Base-by-base conservation (phyloP, 148 eudicot species). In the Polygonum maritimum region DNA sequence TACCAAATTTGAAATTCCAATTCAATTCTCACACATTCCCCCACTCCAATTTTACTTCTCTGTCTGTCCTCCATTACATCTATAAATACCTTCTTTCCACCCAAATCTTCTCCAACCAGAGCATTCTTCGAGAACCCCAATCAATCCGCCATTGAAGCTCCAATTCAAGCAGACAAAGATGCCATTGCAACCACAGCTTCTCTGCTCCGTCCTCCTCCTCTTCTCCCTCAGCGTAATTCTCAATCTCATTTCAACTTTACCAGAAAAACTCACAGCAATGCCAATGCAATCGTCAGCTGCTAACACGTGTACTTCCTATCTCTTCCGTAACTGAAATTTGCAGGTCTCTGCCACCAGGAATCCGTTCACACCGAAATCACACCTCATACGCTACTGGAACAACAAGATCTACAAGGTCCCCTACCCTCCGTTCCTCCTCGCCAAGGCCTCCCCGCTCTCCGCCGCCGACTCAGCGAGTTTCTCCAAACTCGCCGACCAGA, bases 371-470 rank as follows among this genome's bases (percentile, higher is more conserved):
- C 94, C 94, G 0, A 84, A 82, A 41, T 94, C 90, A 0, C 84
- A 74, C 35, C 75, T 86, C 65, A 79, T 86, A 40, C 87, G 97
- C 7, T 91, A 94, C 89, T 94, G 97, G 97, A 94, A 82, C 57
- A 89, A 88, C 80, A 82, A 84, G 83, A 86, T 91, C 87, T 84
- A 92, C 48, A 91, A 87, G 36, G 87, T 90, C 21, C 91, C 97
- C 15, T 82, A 84, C 69, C 88, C 98, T 21, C 74, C 74, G 19
- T 91, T 94, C 78, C 76, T 93, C 0, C 70, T 94, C 57, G 60
- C 76, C 40, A 94, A 91, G 49, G 89, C 93, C 0, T 91, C 97
- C 7, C 98, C 98, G 0, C 2, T 78, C 78, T 67, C 71, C 65
- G 86, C 93, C 10, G 76, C 80, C 6, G 87, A 94, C 63, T 76